Evolutionary conservation across 208 protist species (phyloP).

Genomic region (Trypanosoma grayi): DNA sequence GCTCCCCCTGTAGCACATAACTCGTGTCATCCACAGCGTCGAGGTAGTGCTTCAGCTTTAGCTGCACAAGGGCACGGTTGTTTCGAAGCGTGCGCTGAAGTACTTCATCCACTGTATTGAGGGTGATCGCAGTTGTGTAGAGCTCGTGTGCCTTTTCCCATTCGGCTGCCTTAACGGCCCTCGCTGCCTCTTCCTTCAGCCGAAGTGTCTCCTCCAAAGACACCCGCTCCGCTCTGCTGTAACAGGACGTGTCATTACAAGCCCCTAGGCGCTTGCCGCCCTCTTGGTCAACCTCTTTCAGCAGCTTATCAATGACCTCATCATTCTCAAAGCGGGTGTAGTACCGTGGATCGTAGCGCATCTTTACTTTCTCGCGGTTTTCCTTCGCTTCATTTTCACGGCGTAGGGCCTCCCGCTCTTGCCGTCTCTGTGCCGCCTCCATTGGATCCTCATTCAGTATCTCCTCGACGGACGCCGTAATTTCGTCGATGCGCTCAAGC

Average conservation of each 20-base stretch:
- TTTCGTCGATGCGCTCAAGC: constrained; percentile 37
- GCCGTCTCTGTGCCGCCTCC: constrained; percentile 15
- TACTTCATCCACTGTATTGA: constrained; percentile 22
- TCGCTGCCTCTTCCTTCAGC: constrained; percentile 33
- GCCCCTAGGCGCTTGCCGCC: not conserved
- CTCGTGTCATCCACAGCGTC: constrained; percentile 30
- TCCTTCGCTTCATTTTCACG: constrained; percentile 2
- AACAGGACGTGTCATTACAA: constrained; percentile 6
- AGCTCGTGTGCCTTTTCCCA: constrained; percentile 27
- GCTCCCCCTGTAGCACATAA: constrained; percentile 29
- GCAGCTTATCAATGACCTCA: constrained; percentile 39
- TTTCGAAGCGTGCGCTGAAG: constrained; percentile 34
- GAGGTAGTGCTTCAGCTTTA: constrained; percentile 25
- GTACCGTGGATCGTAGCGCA: constrained; percentile 44
- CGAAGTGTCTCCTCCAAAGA: constrained; percentile 31
- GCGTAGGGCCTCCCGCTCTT: constrained; percentile 24
- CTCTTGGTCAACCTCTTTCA: constrained; percentile 24
- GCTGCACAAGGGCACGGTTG: constrained; percentile 35
- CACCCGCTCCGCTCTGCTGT: constrained; percentile 25
- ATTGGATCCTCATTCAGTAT: constrained; percentile 39
- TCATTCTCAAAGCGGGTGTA: constrained; percentile 46
- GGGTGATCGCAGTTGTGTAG: constrained; percentile 34
- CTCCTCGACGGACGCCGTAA: constrained; percentile 34
- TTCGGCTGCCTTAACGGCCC: constrained; percentile 22
- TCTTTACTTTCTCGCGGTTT: constrained; percentile 27